Percentiles rank a stretch among this genome's conserved stretches.
Conservation (phyloP, 1,139 yeast species). For the Candida tropicalis region DNA sequence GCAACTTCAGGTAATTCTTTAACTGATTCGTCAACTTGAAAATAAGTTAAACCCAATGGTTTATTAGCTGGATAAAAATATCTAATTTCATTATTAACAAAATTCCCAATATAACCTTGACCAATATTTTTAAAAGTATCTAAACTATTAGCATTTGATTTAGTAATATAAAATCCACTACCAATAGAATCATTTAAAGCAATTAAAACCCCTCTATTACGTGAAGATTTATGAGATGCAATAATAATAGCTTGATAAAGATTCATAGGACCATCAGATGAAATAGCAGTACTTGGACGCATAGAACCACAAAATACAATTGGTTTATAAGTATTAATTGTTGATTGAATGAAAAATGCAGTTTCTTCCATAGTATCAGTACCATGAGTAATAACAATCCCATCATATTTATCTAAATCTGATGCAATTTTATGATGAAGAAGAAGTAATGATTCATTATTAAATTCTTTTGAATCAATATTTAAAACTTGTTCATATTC, state of each 20-base stretch:
- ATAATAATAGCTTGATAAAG: conserved; percentile 69
- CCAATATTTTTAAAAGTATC: conserved; percentile 71
- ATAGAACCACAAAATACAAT: conserved; percentile 71
- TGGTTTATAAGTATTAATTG: conserved; percentile 59
- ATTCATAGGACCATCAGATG: conserved; percentile 76
- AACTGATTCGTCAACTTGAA: conserved; percentile 25
- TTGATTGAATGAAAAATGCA: conserved; percentile 64
- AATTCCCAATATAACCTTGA: conserved; percentile 71
- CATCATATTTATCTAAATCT: conserved; percentile 50
- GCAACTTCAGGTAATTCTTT: conserved; percentile 47
- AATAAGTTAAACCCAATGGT: conserved; percentile 54
- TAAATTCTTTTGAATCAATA: conserved; percentile 65
- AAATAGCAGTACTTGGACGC: conserved; percentile 71
- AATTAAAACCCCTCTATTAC: conserved; percentile 63
- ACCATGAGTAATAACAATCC: conserved; percentile 71
- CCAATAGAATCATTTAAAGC: conserved; percentile 70
- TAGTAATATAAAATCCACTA: conserved; percentile 69
- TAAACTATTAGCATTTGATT: conserved; percentile 67
- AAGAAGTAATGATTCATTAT: conserved; percentile 38
- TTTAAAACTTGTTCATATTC: conserved; percentile 69
- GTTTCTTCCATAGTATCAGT: conserved; percentile 76
- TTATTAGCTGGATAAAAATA: conserved; percentile 65
- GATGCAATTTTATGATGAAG: conserved; percentile 45
- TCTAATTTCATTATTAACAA: conserved; percentile 66
- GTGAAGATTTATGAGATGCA: conserved; percentile 53